Base-by-base conservation (phyloP, 2,329 filamentous ascomycete genomes). In the Albophoma yamanashiensis region DNA sequence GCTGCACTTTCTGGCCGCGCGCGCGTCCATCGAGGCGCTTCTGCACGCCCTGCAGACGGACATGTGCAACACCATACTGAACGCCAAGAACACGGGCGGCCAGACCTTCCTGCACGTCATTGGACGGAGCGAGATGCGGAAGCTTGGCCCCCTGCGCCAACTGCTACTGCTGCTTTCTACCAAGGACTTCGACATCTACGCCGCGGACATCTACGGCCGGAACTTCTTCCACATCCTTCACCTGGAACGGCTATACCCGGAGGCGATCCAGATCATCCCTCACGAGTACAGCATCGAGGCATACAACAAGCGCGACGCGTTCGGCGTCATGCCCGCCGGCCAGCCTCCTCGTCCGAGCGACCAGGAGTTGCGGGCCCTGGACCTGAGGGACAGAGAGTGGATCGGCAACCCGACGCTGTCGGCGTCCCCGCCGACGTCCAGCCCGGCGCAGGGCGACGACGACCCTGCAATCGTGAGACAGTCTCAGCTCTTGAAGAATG, bases 51-150 rank as follows among this genome's bases (percentile, higher is more conserved):
- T 75, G 4, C 42, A 57, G 0, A 59, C 58, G 6, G 64, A 65
- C 2, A 59, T 61, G 1, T 66, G 59, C 58, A 52, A 58, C 0
- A 40, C 60, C n/a, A 59, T 71, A 8, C 59, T 73, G 22, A 67
- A 68, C 34, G 56, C 57, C 1, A 67, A 60, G 34, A 82, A 82
- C 64, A 75, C 71, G 7, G 77, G 74, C 1, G 75, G 75, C 2
- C 79, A 82, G 67, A 81, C 78, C 0, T 80, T 82, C 40, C 67
- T 83, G 34, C 77, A 82, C 55, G 69, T 79, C 1, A 65, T 81
- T 14, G 66, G 71, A 7, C 65, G 63, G 0, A 61, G 61, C 2
- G 77, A 76, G 72, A 74, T 78, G 53, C 17, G 56, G 0, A 62
- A 67, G 34, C 17, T 71, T 8, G 53, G 65, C 1, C 59, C 61